Conservation (phyloP, 352 stramenopile species). For the Peronospora destructor region DNA sequence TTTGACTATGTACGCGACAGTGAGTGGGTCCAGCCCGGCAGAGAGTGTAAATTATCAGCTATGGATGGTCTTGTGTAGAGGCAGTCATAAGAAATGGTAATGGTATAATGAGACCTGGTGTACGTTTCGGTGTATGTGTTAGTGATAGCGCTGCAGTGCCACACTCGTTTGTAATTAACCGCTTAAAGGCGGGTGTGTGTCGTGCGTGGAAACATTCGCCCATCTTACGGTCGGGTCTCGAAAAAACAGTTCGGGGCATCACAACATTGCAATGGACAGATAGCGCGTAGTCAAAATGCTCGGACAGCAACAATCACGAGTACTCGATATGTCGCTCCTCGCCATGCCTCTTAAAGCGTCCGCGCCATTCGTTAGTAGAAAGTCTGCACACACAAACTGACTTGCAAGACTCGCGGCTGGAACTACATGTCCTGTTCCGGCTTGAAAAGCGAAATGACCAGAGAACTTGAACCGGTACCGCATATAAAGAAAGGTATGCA, state of each 20-base stretch:
- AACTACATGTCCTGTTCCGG: background rate
- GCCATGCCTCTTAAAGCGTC: background rate
- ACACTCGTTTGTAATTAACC: conserved; percentile 19
- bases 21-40: too few species aligned
- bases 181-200: conserved; percentile 3
- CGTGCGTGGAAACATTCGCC: conserved; percentile 4
- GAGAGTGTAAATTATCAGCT: conserved; percentile 8
- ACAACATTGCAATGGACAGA: background rate
- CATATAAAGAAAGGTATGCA: background rate
- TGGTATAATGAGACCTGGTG: background rate
- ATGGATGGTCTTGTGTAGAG: background rate
- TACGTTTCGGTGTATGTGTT: background rate
- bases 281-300: background rate
- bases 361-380: conserved; percentile 1
- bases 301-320: background rate
- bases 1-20: too few species aligned
- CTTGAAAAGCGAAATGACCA: conserved; percentile 8
- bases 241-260: conserved; percentile 12
- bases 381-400: conserved; percentile 8
- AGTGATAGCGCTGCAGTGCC: background rate
- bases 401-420: background rate
- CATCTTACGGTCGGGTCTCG: conserved; percentile 16
- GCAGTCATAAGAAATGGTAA: background rate
- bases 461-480: conserved; percentile 2
- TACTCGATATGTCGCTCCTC: too few species aligned